Conservation (phyloP, 306 rosid species). For the Benincasa hispida region DNA sequence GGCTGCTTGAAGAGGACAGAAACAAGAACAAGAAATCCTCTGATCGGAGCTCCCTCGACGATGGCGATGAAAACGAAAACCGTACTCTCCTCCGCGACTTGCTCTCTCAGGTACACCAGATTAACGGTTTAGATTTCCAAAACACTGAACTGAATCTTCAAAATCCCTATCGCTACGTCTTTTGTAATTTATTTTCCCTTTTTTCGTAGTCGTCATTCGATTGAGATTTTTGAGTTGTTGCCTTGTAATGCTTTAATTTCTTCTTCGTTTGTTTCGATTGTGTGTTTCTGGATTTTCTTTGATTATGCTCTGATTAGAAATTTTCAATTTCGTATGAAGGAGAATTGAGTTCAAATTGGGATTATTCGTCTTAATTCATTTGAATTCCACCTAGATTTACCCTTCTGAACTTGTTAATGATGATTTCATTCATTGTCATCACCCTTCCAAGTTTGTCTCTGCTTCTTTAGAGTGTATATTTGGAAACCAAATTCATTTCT, state of each 20-base stretch:
- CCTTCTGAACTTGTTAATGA: neutral
- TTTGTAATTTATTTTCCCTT: too few species aligned
- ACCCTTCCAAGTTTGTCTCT: neutral
- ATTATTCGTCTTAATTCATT: neutral
- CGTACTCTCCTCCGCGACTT: slow-evolving; percentile 42
- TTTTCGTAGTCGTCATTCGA: neutral
- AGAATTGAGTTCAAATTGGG: neutral
- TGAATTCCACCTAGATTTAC: neutral
- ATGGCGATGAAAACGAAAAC: slow-evolving; percentile 20
- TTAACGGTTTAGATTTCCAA: neutral
- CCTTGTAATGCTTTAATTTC: neutral
- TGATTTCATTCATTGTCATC: neutral
- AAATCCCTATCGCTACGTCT: neutral
- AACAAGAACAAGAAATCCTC: slow-evolving; percentile 3
- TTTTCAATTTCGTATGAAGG: neutral
- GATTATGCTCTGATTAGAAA: neutral
- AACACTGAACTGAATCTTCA: neutral
- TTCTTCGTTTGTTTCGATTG: neutral
- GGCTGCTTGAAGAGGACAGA: slow-evolving; percentile 33
- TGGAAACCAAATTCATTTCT: neutral
- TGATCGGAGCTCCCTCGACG: neutral
- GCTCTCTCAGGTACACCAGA: slow-evolving; percentile 40
- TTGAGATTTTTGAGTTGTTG: neutral
- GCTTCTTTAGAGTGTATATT: neutral
- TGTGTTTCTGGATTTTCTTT: too few species aligned